Evolutionary conservation across 192 early-diverging fungal genomes (phyloP).

Genomic region (Backusella psychrophila): DNA sequence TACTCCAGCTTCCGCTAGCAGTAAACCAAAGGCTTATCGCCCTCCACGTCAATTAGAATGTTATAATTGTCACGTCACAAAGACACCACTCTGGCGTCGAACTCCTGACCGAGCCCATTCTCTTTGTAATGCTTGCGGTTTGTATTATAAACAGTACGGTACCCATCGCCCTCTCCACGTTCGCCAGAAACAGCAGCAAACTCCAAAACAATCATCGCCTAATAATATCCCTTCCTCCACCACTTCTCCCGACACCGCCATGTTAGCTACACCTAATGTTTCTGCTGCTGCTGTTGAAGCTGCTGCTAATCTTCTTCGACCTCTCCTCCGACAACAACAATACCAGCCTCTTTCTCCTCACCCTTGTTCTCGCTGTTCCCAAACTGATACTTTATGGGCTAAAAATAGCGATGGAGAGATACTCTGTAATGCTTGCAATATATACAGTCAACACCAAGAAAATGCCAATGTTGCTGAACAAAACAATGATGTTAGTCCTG

Average conservation of each 20-base stretch:
- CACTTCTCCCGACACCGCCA: constrained; percentile 17
- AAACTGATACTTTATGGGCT: constrained; percentile 75
- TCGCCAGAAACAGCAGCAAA: constrained; percentile 25
- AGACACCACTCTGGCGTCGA: constrained; percentile 91
- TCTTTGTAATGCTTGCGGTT: constrained; percentile 95
- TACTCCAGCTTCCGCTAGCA: not conserved
- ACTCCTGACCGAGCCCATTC: constrained; percentile 71
- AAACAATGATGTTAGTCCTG: not conserved
- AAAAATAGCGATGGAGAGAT: constrained; percentile 69
- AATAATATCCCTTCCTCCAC: not conserved
- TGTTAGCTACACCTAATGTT: constrained; percentile 6
- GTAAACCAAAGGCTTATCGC: constrained; percentile 23
- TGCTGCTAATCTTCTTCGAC: constrained; percentile 9
- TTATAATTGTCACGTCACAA: constrained; percentile 75
- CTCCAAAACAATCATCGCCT: constrained; percentile 7
- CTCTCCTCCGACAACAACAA: constrained; percentile 9
- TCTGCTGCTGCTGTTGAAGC: constrained; percentile 10
- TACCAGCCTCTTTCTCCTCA: not conserved
- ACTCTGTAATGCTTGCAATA: constrained; percentile 75
- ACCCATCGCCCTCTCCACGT: constrained; percentile 66
- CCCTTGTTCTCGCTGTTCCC: constrained; percentile 67
- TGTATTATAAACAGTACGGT: constrained; percentile 93
- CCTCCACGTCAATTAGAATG: constrained; percentile 47
- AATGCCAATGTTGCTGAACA: not conserved
- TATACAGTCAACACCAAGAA: constrained; percentile 44